These are phyloP conservation scores for Sporopachydermia quercuum DNA, from an alignment of 805 yeast genomes.

Conservation along the genomic window DNA sequence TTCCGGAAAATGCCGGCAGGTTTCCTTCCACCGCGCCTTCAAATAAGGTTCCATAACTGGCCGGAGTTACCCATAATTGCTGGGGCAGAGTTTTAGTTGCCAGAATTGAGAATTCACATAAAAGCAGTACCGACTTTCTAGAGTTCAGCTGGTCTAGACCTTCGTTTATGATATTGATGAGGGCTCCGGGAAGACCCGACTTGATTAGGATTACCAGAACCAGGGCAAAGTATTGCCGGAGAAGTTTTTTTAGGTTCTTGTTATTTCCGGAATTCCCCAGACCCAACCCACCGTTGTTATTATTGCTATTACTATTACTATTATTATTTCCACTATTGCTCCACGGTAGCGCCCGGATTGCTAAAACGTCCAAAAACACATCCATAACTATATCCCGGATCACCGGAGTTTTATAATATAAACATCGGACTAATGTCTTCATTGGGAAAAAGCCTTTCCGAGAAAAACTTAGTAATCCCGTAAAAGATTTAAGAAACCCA, in stretches of 20 bases:
- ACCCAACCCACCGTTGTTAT: slow-evolving; percentile 2
- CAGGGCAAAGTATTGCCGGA: slow-evolving; percentile 46
- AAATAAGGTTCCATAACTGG: not conserved
- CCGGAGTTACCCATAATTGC: slow-evolving; percentile 18
- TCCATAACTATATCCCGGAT: slow-evolving; percentile 52
- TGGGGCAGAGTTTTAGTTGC: slow-evolving; percentile 41
- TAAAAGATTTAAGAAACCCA: slow-evolving; percentile 50
- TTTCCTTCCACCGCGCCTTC: slow-evolving; percentile 2
- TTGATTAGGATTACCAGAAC: slow-evolving; percentile 39
- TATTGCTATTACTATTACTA: slow-evolving; percentile 10
- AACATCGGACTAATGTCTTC: slow-evolving; percentile 41
- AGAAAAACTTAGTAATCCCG: slow-evolving; percentile 58
- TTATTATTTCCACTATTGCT: not conserved
- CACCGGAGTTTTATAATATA: slow-evolving; percentile 40
- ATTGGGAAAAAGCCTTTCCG: slow-evolving; percentile 41
- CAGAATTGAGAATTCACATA: slow-evolving; percentile 45
- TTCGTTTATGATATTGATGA: slow-evolving; percentile 28
- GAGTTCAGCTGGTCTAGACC: slow-evolving; percentile 30
- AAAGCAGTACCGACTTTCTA: slow-evolving; percentile 45
- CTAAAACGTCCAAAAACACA: slow-evolving; percentile 50
- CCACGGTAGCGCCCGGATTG: slow-evolving; percentile 48
- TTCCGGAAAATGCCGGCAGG: slow-evolving; percentile 20
- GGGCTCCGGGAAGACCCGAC: slow-evolving; percentile 35
- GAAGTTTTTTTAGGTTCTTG: too few relatives aligned
- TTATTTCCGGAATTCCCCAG: too few relatives aligned